These are phyloP conservation scores for Mrakia blollopis DNA, from an alignment of 768 basidiomycete genomes.

Conservation along the genomic window DNA sequence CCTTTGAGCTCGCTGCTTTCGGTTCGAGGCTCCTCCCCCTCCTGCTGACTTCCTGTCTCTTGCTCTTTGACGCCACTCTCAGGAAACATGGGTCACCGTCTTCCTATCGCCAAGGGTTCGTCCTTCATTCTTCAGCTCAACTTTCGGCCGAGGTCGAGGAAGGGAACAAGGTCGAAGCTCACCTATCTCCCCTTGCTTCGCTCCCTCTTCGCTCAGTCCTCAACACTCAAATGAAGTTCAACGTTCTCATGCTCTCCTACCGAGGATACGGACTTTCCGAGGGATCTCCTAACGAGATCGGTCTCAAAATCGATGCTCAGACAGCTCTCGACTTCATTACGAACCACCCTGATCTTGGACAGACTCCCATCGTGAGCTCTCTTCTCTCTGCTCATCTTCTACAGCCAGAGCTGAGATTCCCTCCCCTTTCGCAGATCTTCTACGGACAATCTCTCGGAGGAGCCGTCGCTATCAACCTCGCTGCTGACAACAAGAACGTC, in stretches of 20 bases:
- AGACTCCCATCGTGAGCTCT: constrained; percentile 53
- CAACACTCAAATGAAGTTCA: constrained; percentile 43
- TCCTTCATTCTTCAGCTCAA: neutral
- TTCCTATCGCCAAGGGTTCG: constrained; percentile 41
- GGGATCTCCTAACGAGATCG: constrained; percentile 78
- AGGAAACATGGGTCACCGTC: constrained; percentile 65
- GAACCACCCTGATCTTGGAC: constrained; percentile 58
- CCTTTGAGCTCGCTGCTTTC: too few relatives aligned
- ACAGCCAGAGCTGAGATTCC: too few relatives aligned
- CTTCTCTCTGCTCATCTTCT: too few relatives aligned
- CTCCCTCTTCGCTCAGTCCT: neutral
- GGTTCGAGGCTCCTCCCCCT: too few relatives aligned
- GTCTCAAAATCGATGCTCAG: constrained; percentile 69
- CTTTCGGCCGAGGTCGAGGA: too few relatives aligned
- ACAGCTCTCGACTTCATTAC: constrained; percentile 64
- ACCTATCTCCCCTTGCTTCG: too few relatives aligned
- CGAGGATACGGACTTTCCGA: constrained; percentile 82
- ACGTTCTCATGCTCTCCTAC: constrained; percentile 91
- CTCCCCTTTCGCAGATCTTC: constrained; percentile 44
- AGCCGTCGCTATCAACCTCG: constrained; percentile 84
- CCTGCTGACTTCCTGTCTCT: too few relatives aligned
- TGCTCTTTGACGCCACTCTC: too few relatives aligned
- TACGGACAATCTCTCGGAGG: constrained; percentile 59
- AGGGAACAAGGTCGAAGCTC: neutral
- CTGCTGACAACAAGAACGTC: constrained; percentile 66